Percentiles rank a stretch among this genome's conserved stretches.
Evolutionary conservation across 306 rosid genomes (phyloP).

Genomic region (Trichosanthes cucumerina): DNA sequence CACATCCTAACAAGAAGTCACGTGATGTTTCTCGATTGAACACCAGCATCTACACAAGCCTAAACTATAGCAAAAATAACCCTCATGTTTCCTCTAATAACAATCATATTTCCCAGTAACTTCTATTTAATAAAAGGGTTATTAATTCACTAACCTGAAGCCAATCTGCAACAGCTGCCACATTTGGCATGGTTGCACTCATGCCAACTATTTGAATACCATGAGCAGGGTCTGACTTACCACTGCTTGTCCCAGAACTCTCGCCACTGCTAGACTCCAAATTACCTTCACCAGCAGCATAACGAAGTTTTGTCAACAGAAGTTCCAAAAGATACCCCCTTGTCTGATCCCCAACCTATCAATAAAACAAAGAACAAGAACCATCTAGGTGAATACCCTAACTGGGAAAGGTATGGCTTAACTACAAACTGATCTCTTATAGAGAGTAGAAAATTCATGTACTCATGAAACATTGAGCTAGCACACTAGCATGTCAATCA

Average conservation of each 20-base stretch:
- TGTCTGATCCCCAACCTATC: conserved; percentile 83
- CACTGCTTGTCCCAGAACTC: conserved; percentile 83
- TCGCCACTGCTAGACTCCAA: conserved; percentile 74
- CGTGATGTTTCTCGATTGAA: not conserved
- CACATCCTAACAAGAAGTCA: not conserved
- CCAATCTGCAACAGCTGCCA: conserved; percentile 97
- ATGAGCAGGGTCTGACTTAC: conserved; percentile 74
- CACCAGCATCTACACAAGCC: not conserved
- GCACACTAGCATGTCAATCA: not conserved
- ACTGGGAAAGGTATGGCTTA: not conserved
- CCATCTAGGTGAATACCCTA: conserved; percentile 7
- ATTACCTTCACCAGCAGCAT: conserved; percentile 94
- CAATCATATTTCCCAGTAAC: not conserved
- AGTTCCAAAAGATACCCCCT: conserved; percentile 98
- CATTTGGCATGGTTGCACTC: conserved; percentile 99
- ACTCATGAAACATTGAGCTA: not conserved
- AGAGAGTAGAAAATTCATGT: not conserved
- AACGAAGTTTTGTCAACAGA: conserved; percentile 92
- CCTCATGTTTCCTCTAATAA: not conserved
- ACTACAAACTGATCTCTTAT: not conserved
- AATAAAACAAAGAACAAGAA: conserved; percentile 24
- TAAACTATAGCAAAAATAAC: not conserved
- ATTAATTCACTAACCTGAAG: conserved; percentile 60
- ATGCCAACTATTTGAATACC: conserved; percentile 95
- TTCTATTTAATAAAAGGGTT: not conserved